Base-by-base conservation (phyloP, 2,329 filamentous ascomycete genomes). In the Arthroderma sp. region DNA sequence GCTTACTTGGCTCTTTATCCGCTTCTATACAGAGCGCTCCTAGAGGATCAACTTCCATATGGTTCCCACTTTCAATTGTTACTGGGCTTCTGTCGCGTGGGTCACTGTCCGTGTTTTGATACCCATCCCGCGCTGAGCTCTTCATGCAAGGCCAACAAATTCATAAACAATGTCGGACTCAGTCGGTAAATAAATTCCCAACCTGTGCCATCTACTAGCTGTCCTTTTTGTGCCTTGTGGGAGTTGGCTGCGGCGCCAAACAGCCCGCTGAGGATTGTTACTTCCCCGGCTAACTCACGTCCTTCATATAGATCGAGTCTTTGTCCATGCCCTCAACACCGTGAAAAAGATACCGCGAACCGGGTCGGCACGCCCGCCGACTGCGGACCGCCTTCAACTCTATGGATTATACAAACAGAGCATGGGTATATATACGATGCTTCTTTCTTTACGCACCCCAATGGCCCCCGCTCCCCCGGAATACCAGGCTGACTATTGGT, bases 401-500 rank as follows among this genome's bases (percentile, higher is more conserved):
- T 98, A 98, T 81, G 91, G 91, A 52, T 75, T 98, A 53, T 98
- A 98, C 71, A 98, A 98, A 63, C 91, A 98, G 66, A 87, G 87
- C 50, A 96, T 96, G 91, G 76, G 73, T 76, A 65, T 50, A 36
- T 48, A 29, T 30, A 22, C 15, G 15, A 22, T 22, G 3, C 15
- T 22, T 22, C 15, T 22, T 22, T 22, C 15, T 22, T 22, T 22
- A 22, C 15, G 15, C 15, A 22, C 15, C 15, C 3, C 15, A 22
- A 22, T 22, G 15, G 15, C 15, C 15, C 15, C 15, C 15, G 15
- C 29, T 33, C 22, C 10, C 6, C 6, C 11, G 10, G 40, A 28
- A 38, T 6, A 29, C 10, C 7, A 29, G 22, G 45, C 53, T 56
- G 47, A 57, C 52, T n/a, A 31, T 40, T 33, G 33, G 31, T 47